phyloP scores from a whole-genome alignment of 2,329 filamentous ascomycete genomes.

The Pyrenophora tritici-repentis region DNA sequence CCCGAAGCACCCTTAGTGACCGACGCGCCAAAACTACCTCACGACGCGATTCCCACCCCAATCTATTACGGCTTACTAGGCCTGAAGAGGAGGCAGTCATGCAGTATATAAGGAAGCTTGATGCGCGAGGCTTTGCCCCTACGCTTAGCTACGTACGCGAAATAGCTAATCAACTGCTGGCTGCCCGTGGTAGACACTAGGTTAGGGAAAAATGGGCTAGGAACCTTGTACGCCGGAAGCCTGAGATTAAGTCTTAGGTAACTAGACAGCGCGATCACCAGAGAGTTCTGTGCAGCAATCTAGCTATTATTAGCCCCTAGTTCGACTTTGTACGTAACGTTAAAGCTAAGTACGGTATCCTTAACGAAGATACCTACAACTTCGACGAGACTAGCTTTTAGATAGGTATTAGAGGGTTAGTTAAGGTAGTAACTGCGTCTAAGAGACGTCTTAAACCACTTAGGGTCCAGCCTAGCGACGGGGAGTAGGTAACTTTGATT shows the following conservation, averaged over 20 bases:
- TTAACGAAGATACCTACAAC: constrained; percentile 6
- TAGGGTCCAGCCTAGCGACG: constrained; percentile 11
- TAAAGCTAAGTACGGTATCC: constrained; percentile 17
- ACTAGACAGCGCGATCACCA: constrained; percentile 9
- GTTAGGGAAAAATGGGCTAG: constrained; percentile 16
- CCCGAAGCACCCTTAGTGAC: neutral
- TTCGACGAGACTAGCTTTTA: constrained; percentile 14
- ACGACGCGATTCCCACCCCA: constrained; percentile 6
- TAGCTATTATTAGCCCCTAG: constrained; percentile 14
- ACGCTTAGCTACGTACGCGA: neutral
- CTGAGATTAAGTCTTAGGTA: constrained; percentile 9
- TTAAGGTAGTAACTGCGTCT: constrained; percentile 15
- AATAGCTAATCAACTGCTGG: constrained; percentile 19
- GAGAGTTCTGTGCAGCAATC: constrained; percentile 13
- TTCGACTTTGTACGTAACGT: constrained; percentile 17
- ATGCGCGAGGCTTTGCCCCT: constrained; percentile 11
- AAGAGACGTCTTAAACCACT: constrained; percentile 4
- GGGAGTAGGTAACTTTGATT: constrained; percentile 20
- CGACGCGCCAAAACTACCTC: neutral
- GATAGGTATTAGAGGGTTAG: constrained; percentile 12
- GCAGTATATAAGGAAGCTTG: constrained; percentile 10
- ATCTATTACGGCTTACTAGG: constrained; percentile 1
- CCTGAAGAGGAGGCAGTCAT: neutral
- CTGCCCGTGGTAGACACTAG: constrained; percentile 4
- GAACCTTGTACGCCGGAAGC: constrained; percentile 10